Conservation (phyloP, 2,329 filamentous ascomycete species). For the Colletotrichum endophyticum region DNA sequence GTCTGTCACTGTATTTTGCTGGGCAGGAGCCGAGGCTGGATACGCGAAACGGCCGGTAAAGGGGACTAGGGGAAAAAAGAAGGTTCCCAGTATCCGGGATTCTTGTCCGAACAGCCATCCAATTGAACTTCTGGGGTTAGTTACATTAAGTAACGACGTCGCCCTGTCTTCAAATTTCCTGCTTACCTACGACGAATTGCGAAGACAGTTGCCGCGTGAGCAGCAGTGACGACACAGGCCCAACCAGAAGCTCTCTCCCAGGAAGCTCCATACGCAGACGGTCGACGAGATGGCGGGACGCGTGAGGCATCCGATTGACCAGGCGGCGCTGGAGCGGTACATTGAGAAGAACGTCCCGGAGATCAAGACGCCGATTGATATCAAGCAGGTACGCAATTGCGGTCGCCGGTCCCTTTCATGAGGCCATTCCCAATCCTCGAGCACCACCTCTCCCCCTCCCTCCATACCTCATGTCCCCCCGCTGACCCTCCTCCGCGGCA, state of each 20-base stretch:
- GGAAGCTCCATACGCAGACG: background rate
- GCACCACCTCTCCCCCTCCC: background rate
- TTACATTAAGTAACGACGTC: background rate
- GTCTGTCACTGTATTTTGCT: background rate
- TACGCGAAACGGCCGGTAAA: background rate
- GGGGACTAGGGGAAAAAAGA: background rate
- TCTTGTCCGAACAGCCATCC: background rate
- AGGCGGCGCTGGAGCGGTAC: slow-evolving; percentile 79
- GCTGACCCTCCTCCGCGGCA: background rate
- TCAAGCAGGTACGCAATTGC: slow-evolving; percentile 76
- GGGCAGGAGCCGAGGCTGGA: background rate
- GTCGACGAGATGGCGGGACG: slow-evolving; percentile 74
- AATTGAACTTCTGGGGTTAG: background rate
- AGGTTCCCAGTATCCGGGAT: background rate
- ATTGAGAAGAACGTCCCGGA: slow-evolving; percentile 79
- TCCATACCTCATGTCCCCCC: background rate
- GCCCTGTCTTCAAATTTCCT: background rate
- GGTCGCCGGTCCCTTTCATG: background rate
- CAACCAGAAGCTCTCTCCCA: background rate
- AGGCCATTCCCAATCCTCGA: background rate
- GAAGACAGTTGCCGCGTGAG: background rate
- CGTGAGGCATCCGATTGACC: slow-evolving; percentile 89
- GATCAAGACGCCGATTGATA: slow-evolving; percentile 80
- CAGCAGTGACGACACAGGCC: background rate
- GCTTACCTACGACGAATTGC: background rate